Base-by-base conservation (phyloP, 768 basidiomycete genomes). In the Calocera viscosa region DNA sequence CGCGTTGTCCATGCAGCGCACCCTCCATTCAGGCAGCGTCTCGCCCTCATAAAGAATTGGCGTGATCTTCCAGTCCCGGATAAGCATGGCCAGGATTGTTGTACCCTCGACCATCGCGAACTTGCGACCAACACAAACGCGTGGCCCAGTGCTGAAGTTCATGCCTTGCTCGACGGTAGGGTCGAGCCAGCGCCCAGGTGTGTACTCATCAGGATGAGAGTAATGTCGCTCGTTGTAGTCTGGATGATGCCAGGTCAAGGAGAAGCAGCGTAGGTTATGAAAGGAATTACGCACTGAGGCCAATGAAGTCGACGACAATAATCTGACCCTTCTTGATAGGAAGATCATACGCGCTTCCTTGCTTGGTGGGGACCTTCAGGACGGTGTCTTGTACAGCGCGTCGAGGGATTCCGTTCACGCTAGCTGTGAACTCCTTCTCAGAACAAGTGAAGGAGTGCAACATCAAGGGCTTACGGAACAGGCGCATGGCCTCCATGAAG, bases 41-140 rank as follows among this genome's bases (percentile, higher is more conserved):
- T 80, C 78, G 0, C 76, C 77, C 0, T 70, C 41, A 16, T 74
- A 69, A 28, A 84, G 71, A 16, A 78, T 65, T 1, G 83, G 82
- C 64, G 81, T 79, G 17, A 86, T 71, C 28, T 73, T 77, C 80
- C 80, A 86, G 47, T 85, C 84, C 19, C 82, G 77, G 24, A 85
- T 72, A 8, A 85, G 70, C 70, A 78, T 73, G 0, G 82, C 77
- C 22, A 86, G 76, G 75, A 86, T 82, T 63, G 78, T 80, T 19
- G 85, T 79, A 1, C 78, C 76, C 71, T 86, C 83, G 0, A 77
- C 78, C 0, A 78, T 77, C 1, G 84, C 82, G 69, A 86, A 86
- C 68, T 79, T 83, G 32, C 82, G 76, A 2, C 84, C 85, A 14
- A 84, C 73, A 68, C 85, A 86, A 17, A 73, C 70, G 16, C 83